Evolutionary conservation across 192 early-diverging fungal genomes (phyloP), one percentile per base, ranked within the genome.

Genomic region (Thamnidium elegans): DNA sequence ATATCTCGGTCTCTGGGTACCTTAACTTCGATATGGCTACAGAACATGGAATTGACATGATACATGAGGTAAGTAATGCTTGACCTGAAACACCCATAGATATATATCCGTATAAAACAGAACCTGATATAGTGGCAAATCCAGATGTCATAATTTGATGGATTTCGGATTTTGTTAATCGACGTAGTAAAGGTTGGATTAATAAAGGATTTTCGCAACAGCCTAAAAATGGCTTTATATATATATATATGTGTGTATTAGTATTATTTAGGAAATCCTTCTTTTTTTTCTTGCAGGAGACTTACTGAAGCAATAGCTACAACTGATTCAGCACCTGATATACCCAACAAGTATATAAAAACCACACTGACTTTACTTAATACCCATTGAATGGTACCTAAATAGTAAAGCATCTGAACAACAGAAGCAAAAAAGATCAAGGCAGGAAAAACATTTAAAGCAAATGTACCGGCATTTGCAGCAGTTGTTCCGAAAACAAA

Each of bases 1-100:
- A 86, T 54, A 87, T 86, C 52, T 92, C 90, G 21, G 82, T 87
- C 74, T 96, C 94, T 3, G 94, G 94, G 63, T 87, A 90, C 30
- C 89, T 81, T 67, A 96, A 75, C 81, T 96, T 96, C 77, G 90
- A 89, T 65, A 94, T 80, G 58, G 89, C 83, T 54, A 96, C 66
- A 20, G 89, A 88, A 68, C 89, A 88, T 2, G 94, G 94, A 39
- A 96, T 86, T 26, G 94, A 95, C 92, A 95, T 94, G 82, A 94
- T 74, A 75, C 92, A 94, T n/a, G 90, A 84, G 3, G 92, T 91
- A 64, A 96, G 81, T 62, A 96, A 75, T 66, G 84, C 77, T 6
- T 80, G 76, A 10, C 84, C 73, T 55, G 79, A 71, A 2, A 89
- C 86, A 58, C 90, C 90, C 71, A 91, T 76, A 34, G 77, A 61